phyloP scores from a whole-genome alignment of 2,329 filamentous ascomycete genomes.

The Thelonectria discophora region DNA sequence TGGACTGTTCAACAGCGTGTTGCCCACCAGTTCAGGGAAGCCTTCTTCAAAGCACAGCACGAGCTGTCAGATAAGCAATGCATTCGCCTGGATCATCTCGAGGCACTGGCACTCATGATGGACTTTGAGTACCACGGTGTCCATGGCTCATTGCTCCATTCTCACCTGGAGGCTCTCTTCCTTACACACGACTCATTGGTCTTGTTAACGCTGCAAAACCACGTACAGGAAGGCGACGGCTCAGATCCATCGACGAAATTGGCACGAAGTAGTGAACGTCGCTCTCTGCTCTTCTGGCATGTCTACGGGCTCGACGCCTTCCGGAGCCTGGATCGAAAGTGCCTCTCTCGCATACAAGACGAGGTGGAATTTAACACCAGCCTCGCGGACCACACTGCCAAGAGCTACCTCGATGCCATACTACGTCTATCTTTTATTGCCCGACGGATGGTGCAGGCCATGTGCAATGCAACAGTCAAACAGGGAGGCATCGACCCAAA shows the following conservation, averaged over 20 bases:
- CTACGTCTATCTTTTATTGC: not conserved
- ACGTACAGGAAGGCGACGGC: not conserved
- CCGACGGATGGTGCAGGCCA: not conserved
- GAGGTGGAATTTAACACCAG: not conserved
- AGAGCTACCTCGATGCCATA: not conserved
- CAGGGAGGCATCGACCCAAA: not conserved
- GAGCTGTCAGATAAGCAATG: not conserved
- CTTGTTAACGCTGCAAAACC: not conserved
- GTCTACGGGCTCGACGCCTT: not conserved
- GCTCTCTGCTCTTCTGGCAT: not conserved
- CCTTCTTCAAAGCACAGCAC: not conserved
- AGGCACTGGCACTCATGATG: not conserved
- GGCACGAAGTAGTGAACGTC: not conserved
- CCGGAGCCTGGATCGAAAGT: not conserved
- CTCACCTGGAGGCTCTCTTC: not conserved
- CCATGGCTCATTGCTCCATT: not conserved
- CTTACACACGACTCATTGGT: not conserved
- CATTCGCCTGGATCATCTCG: not conserved
- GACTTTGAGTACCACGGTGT: not conserved
- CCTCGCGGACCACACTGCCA: not conserved
- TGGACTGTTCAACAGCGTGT: not conserved
- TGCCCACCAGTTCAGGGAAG: not conserved
- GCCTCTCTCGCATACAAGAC: not conserved
- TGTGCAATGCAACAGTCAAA: not conserved
- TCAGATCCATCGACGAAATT: not conserved